phyloP scores from a whole-genome alignment of 2,329 filamentous ascomycete species.

The Fusarium sp. region DNA sequence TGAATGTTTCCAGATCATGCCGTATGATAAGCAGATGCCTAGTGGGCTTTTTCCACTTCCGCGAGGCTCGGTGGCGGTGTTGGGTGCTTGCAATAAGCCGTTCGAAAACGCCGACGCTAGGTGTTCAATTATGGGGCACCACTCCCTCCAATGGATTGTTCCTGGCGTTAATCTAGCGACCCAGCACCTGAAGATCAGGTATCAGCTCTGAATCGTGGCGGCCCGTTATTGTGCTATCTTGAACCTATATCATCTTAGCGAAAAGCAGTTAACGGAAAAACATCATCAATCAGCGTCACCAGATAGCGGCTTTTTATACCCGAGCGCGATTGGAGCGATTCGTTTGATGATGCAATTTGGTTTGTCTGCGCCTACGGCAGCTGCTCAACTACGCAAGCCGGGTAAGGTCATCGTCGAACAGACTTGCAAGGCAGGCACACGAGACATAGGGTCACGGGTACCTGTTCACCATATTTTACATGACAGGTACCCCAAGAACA shows the following conservation, averaged over 20 bases:
- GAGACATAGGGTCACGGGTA: too few species aligned
- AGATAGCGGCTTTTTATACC: too few species aligned
- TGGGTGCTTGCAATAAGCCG: neutral
- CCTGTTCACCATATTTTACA: too few species aligned
- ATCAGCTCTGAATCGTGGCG: neutral
- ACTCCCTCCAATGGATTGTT: neutral
- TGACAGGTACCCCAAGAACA: too few species aligned
- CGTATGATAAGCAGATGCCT: neutral
- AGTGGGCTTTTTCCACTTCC: neutral
- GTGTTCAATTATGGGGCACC: neutral
- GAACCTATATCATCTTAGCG: too few species aligned
- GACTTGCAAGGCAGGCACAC: too few species aligned
- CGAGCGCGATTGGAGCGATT: too few species aligned
- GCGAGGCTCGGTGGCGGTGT: neutral
- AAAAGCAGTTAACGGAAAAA: too few species aligned
- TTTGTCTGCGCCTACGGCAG: accelerated
- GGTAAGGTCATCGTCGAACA: accelerated
- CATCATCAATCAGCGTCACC: too few species aligned
- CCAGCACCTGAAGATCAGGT: too few species aligned
- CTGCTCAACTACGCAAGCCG: too few species aligned
- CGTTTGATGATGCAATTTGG: too few species aligned
- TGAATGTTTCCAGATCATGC: neutral
- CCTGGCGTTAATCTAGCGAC: neutral
- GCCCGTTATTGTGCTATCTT: neutral
- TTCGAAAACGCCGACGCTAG: neutral